Percentiles rank a stretch among this genome's conserved stretches.
These are phyloP conservation scores for Neurospora sp. DNA, from an alignment of 495 filamentous ascomycete genomes.

Conservation along the genomic window DNA sequence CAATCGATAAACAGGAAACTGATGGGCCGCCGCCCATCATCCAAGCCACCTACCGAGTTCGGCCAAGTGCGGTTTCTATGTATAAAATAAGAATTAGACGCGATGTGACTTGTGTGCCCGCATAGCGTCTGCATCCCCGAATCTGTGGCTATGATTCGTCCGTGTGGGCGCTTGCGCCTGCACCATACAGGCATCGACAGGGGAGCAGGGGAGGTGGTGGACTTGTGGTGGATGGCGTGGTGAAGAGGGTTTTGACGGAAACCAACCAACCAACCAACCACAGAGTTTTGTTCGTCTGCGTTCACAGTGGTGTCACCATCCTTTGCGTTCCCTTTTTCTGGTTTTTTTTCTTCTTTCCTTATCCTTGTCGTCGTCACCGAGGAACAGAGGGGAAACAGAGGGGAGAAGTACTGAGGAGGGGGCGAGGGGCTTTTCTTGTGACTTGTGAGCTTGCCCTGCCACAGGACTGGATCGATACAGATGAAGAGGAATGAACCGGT, in stretches of 20 bases:
- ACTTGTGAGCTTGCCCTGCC: not conserved
- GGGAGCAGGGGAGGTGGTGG: not conserved
- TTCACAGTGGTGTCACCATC: not conserved
- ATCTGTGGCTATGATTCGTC: constrained; percentile 9
- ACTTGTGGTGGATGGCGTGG: not conserved
- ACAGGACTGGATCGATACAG: not conserved
- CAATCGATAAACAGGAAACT: not conserved
- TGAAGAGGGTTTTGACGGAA: not conserved
- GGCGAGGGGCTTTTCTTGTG: not conserved
- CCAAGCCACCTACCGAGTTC: not conserved
- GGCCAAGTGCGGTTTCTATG: not conserved
- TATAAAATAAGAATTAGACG: constrained; percentile 17
- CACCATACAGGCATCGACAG: constrained; percentile 11
- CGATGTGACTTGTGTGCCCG: constrained; percentile 22
- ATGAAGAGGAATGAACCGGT: not conserved
- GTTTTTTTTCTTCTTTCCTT: not conserved
- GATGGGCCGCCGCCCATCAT: not conserved
- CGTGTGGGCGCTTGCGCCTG: constrained; percentile 25
- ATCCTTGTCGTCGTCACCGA: constrained; percentile 1
- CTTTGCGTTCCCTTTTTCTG: not conserved
- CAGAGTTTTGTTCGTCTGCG: not conserved
- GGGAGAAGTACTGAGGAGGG: not conserved
- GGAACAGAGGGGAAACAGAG: not conserved
- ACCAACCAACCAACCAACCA: not conserved
- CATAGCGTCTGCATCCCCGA: constrained; percentile 9